Base-by-base conservation (phyloP, 2,329 filamentous ascomycete genomes). In the Fusarium coicis region DNA sequence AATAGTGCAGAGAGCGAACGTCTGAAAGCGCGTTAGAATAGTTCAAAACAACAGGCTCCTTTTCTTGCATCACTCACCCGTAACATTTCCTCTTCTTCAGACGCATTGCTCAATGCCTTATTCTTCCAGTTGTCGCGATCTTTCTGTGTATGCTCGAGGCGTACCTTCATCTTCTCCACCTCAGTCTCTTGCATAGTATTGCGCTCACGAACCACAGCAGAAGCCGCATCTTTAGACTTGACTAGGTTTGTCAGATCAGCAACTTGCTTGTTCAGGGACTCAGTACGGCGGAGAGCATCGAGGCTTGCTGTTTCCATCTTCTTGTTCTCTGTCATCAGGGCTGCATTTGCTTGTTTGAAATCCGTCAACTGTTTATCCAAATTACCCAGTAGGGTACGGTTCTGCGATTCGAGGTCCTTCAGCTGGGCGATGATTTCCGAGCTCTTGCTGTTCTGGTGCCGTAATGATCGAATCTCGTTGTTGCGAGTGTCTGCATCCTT, bases 381-480 rank as follows among this genome's bases (percentile, higher is more conserved):
- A 77, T 96, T 97, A 74, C 91, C 89, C 23, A 96, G 86, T 34
- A 98, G 83, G 21, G 91, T 90, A 55, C 94, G 89, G 73, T 92
- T 93, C 59, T 93, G 90, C 10, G 91, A 87, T 80, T 98, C 96
- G 4, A 94, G 89, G 61, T 98, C 96, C 85, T 99, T 99, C 62
- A 98, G 86, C 75, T 97, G 93, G 2, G 94, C 89, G 46, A 99
- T 95, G 67, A 98, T 97, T 80, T 98, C 96, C 1, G 94, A 95
- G 64, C 93, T 97, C 83, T 97, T 97, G 53, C 90, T 88, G 79
- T 96, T 97, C 81, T 98, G 95, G 70, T 91, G 87, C 68, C 94
- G 91, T 65, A 98, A 85, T 7, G 92, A 89, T 75, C 93, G 89
- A 52, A 97, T 92, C 83, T 98, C 96, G 66, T 89, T 87, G 65